Percentiles rank a stretch among this genome's conserved stretches.
Conservation (phyloP, 805 yeast species). For the Starmerella floricola region DNA sequence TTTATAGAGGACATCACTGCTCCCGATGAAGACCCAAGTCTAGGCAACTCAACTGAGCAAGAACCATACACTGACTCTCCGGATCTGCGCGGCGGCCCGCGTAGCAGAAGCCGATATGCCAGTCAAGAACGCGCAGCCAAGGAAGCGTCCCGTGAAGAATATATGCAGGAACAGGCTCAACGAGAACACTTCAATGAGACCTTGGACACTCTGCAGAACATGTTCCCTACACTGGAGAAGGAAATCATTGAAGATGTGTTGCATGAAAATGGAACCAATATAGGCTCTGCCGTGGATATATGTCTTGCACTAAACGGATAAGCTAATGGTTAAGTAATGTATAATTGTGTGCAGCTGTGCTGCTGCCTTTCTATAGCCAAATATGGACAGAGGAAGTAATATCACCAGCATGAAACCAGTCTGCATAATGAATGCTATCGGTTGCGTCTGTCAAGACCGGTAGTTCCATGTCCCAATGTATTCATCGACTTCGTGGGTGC, state of each 20-base stretch:
- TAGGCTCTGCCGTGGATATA: slow-evolving; percentile 65
- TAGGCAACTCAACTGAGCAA: too few species aligned
- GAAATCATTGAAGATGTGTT: slow-evolving; percentile 62
- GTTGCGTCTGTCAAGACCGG: too few species aligned
- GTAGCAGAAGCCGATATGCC: slow-evolving; percentile 2
- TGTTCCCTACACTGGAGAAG: slow-evolving; percentile 66
- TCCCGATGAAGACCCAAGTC: slow-evolving; percentile 9
- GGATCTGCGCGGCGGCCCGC: too few species aligned
- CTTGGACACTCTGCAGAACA: slow-evolving; percentile 36
- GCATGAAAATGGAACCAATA: slow-evolving; percentile 47
- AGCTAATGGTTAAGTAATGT: neutral
- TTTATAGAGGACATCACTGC: slow-evolving; percentile 26
- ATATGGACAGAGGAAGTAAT: too few species aligned
- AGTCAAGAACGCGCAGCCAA: slow-evolving; percentile 29
- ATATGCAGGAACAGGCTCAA: slow-evolving; percentile 31
- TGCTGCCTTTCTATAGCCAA: too few species aligned
- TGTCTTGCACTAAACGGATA: slow-evolving; percentile 30
- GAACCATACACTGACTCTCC: too few species aligned
- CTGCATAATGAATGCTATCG: too few species aligned
- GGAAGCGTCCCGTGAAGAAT: slow-evolving; percentile 31
- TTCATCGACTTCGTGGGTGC: neutral
- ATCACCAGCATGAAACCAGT: too few species aligned
- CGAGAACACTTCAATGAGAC: slow-evolving; percentile 38
- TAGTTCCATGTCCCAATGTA: too few species aligned
- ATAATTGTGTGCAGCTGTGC: too few species aligned